Base-by-base conservation (phyloP, 306 rosid genomes). In the Biancaea sappan region DNA sequence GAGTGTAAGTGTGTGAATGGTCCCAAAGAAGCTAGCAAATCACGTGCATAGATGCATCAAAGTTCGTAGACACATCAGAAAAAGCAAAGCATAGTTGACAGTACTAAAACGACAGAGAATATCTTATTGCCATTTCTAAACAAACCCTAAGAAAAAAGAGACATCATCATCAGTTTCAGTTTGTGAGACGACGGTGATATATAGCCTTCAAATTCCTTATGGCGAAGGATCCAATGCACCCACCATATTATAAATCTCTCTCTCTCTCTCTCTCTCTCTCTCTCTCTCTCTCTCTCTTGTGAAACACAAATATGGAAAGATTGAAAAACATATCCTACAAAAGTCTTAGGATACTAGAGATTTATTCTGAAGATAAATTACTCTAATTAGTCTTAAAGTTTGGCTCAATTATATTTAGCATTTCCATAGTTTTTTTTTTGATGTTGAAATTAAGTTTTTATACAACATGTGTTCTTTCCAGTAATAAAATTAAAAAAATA, bases 41-140 rank as follows among this genome's bases (percentile, higher is more conserved):
- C 90, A 88, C 93, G 87, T 88, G 88, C 82, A 81, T 72, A 58
- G 84, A 57, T 79, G 81, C 87, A 84, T 81, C 83, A 82, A 88
- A 88, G 84, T 78, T 80, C 14, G 22, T 53, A 74, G 71, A 83
- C n/a, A 35, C 21, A 74, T 56, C 74, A 66, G 72, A 8, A 58
- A 69, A 79, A 60, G 31, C 69, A 78, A 43, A 68, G 19, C 54
- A 35, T n/a, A 40, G 66, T 75, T 24, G n/a, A n/a, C n/a, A n/a
- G n/a, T n/a, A n/a, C 46, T 25, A n/a, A 64, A 46, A 58, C 67
- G 11, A 25, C n/a, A n/a, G 18, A 44, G 61, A 43, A 29, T 29
- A 73, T 74, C 65, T 53, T 14, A 66, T 71, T 69, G 32, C 25
- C 14, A 28, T 5, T 44, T 37, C 41, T 11, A 77, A 70, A 18